Base-by-base conservation (phyloP, 371 early-diverging fungal species). In the Mortierella sp. region DNA sequence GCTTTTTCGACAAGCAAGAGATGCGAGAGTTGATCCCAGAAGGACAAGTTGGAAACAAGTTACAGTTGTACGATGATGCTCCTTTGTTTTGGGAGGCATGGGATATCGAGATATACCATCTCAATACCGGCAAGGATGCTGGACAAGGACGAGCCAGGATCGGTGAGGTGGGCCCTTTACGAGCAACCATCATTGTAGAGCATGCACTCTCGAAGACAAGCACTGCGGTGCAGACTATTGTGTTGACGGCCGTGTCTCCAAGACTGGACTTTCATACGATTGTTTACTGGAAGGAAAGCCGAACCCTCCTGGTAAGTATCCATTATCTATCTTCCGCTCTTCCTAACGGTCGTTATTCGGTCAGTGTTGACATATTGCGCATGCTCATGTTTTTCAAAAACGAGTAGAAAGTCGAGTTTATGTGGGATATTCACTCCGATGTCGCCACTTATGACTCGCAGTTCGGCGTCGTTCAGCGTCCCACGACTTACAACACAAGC, bases 381-480 rank as follows among this genome's bases (percentile, higher is more conserved):
- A n/a, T n/a, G n/a, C n/a, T n/a, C n/a, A n/a, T n/a, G n/a, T n/a
- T n/a, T n/a, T n/a, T n/a, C n/a, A n/a, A n/a, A n/a, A n/a, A n/a
- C n/a, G n/a, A n/a, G n/a, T n/a, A n/a, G 87, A 97, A 97, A 89
- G 95, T 94, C 12, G 95, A 96, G 72, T 97, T 97, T 68, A 86
- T 89, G 3, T 89, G 95, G 86, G 92, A 95, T 64, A 88, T 99
- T 42, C 52, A 76, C 24, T 86, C 89, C 37, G 97, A 97, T 71
- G 71, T 82, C 64, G 90, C 97, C 12, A 97, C 97, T 0, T 99
- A 96, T 70, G 98, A 99, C 65, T 94, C 95, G 6, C 96, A 95
- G 79, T 97, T 93, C 81, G 98, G 99, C 15, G 89, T 87, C 27
- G 83, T 97, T 17, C 90, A 92, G 78, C 85, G 99, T 31, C 96